Evolutionary conservation across 2,329 filamentous ascomycete genomes (phyloP).

Genomic region (Hypoxylon sp.): DNA sequence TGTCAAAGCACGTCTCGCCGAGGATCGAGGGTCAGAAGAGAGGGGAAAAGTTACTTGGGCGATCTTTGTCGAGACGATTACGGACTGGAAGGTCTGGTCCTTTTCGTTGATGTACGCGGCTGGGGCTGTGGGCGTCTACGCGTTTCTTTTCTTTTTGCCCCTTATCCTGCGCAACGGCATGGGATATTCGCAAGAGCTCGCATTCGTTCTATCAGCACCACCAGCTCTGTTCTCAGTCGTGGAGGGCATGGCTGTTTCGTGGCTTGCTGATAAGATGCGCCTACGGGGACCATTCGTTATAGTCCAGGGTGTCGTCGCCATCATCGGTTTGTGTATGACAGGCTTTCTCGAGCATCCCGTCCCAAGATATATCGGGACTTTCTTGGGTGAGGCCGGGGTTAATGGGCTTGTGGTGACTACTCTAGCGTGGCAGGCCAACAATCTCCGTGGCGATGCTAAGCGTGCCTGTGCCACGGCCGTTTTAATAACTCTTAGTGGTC

Average conservation of each 20-base stretch:
- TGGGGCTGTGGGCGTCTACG: conserved; percentile 46
- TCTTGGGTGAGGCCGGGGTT: conserved; percentile 53
- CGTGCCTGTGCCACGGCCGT: conserved; percentile 43
- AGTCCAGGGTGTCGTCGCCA: conserved; percentile 41
- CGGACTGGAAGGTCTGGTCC: conserved; percentile 47
- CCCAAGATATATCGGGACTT: conserved; percentile 50
- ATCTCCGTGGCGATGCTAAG: conserved; percentile 52
- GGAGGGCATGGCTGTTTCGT: conserved; percentile 53
- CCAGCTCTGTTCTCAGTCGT: conserved; percentile 56
- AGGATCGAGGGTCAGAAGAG: conserved; percentile 49
- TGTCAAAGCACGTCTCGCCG: conserved; percentile 49
- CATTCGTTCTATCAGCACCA: conserved; percentile 57
- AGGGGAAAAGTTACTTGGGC: conserved; percentile 41
- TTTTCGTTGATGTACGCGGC: conserved; percentile 47
- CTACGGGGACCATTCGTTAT: conserved; percentile 48
- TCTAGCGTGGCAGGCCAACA: conserved; percentile 53
- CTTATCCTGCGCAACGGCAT: conserved; percentile 45
- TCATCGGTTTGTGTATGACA: conserved; percentile 47
- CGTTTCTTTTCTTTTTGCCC: conserved; percentile 49
- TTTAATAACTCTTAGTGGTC: conserved; percentile 41
- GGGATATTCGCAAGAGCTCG: conserved; percentile 45
- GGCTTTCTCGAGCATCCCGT: conserved; percentile 44
- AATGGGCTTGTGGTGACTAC: conserved; percentile 54
- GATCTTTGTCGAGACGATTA: conserved; percentile 39
- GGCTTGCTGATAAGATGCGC: conserved; percentile 53